These are phyloP conservation scores for Dillenia suffruticosa DNA, from an alignment of 164 flowering plant genomes.

Conservation along the genomic window DNA sequence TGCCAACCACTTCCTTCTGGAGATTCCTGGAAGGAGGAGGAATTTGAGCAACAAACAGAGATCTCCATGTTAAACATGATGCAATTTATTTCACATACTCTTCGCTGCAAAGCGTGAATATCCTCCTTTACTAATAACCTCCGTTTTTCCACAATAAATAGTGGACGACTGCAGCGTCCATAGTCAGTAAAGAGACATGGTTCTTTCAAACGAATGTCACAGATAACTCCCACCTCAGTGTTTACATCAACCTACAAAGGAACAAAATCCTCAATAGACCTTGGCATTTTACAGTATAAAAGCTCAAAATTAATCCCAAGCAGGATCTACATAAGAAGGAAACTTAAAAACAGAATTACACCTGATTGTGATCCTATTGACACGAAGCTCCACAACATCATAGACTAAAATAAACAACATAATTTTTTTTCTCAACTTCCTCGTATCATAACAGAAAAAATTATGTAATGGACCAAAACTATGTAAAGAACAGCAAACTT, in stretches of 20 bases:
- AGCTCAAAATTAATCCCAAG: too few relatives aligned
- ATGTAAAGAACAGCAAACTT: too few relatives aligned
- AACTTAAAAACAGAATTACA: too few relatives aligned
- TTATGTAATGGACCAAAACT: too few relatives aligned
- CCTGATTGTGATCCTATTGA: too few relatives aligned
- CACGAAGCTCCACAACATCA: too few relatives aligned
- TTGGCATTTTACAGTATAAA: too few relatives aligned
- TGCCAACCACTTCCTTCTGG: conserved; percentile 96
- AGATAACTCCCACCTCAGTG: conserved; percentile 97
- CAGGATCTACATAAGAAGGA: too few relatives aligned
- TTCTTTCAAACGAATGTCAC: conserved; percentile 88
- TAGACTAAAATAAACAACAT: too few relatives aligned
- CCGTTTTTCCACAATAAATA: conserved; percentile 94
- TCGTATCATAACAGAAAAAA: too few relatives aligned
- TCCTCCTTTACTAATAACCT: conserved; percentile 84
- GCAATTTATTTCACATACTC: conserved; percentile 41
- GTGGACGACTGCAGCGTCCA: conserved; percentile 99
- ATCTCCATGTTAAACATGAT: background rate
- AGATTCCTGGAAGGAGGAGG: conserved; percentile 47
- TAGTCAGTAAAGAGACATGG: conserved; percentile 91
- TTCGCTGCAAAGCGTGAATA: conserved; percentile 72
- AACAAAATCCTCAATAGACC: background rate
- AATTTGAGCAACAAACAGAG: background rate
- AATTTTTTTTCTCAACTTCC: too few relatives aligned
- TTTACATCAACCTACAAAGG: conserved; percentile 88